Conservation (phyloP, 2,329 filamentous ascomycete genomes). For the Clarireedia paspali region DNA sequence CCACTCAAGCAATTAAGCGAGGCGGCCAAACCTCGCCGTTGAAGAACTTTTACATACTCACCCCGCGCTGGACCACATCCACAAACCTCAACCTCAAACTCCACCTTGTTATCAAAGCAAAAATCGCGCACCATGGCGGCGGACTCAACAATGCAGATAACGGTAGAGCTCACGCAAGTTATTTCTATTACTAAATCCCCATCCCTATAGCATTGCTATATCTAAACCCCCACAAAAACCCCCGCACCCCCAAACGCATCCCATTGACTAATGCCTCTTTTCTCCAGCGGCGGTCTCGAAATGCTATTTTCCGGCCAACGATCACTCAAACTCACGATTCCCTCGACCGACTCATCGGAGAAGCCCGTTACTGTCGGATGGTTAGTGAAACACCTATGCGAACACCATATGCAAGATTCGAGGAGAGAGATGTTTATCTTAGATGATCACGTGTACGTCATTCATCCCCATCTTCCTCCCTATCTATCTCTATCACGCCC, state of each 20-base stretch:
- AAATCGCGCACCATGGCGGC: too few species aligned
- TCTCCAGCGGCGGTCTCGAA: slow-evolving; percentile 75
- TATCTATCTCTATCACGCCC: background rate
- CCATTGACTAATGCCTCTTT: background rate
- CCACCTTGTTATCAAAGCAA: too few species aligned
- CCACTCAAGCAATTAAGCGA: too few species aligned
- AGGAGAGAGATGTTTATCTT: slow-evolving; percentile 86
- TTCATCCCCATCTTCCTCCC: slow-evolving; percentile 8
- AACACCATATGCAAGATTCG: slow-evolving; percentile 75
- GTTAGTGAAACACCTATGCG: slow-evolving; percentile 72
- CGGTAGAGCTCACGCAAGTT: too few species aligned
- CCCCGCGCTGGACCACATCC: too few species aligned
- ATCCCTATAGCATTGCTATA: too few species aligned
- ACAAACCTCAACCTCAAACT: too few species aligned
- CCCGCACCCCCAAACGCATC: background rate
- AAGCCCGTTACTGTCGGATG: slow-evolving; percentile 61
- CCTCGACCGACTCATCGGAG: slow-evolving; percentile 51
- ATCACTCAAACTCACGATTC: slow-evolving; percentile 63
- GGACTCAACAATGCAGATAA: too few species aligned
- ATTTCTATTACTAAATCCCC: too few species aligned
- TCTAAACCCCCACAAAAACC: too few species aligned
- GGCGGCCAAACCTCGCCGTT: too few species aligned
- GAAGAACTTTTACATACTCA: too few species aligned
- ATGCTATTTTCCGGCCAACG: slow-evolving; percentile 83
- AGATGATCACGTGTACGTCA: slow-evolving; percentile 73